phyloP scores from a whole-genome alignment of 805 yeast species.

The Lipomyces chichibuensis region DNA sequence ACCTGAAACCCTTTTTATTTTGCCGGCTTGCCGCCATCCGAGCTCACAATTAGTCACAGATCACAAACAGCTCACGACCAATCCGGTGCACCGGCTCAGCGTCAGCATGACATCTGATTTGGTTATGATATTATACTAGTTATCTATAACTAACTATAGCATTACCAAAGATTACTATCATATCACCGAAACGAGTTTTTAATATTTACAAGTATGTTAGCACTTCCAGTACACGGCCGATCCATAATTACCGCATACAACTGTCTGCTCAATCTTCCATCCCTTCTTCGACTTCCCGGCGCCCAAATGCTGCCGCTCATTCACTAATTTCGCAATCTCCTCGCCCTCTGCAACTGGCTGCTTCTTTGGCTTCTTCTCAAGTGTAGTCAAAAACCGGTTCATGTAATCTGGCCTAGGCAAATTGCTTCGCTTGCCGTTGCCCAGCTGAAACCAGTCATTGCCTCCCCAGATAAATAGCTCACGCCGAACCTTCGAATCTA shows the following conservation, averaged over 20 bases:
- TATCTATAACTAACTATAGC: too few relatives aligned
- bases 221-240: slow-evolving; percentile 34
- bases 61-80: too few relatives aligned
- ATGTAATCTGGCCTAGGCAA: slow-evolving; percentile 52
- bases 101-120: too few relatives aligned
- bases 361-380: background rate
- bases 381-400: background rate
- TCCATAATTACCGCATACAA: slow-evolving; percentile 28
- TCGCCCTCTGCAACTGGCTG: background rate
- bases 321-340: background rate
- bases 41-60: background rate
- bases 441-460: slow-evolving; percentile 80
- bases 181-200: too few relatives aligned
- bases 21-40: background rate
- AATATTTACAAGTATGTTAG: background rate
- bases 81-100: too few relatives aligned
- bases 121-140: too few relatives aligned
- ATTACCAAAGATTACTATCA: background rate
- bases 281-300: slow-evolving; percentile 10
- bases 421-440: slow-evolving; percentile 74
- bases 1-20: background rate
- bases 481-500: slow-evolving; percentile 10
- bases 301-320: slow-evolving; percentile 7
- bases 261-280: slow-evolving; percentile 15
- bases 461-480: slow-evolving; percentile 65